Base-by-base conservation (phyloP, 2,329 filamentous ascomycete species). In the Colletotrichum cuscutae region DNA sequence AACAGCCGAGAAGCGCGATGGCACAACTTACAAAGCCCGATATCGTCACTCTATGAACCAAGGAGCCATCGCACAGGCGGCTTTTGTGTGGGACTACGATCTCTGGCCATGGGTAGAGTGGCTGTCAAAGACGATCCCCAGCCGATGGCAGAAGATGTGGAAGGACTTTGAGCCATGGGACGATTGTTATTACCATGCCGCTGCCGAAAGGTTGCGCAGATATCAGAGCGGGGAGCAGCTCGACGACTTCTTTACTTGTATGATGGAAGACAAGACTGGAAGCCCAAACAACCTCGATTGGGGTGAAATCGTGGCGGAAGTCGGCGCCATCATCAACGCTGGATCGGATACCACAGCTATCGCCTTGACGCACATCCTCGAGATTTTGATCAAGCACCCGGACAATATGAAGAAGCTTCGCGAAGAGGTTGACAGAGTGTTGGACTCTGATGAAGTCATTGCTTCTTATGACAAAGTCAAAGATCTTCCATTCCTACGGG, bases 261-360 rank as follows among this genome's bases (percentile, higher is more conserved):
- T 91, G 5, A 88, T 91, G 86, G 86, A 86, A 11, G 81, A 85
- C 62, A 84, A 65, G 67, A 59, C 57, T 22, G 84, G 80, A 15
- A 77, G 78, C 3, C 79, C 83, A 1, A 80, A 81, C 49, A 79
- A 84, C 49, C 84, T 91, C 1, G 86, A 89, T 71, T 89, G 84
- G 84, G 89, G 89, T 28, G 89, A 91, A 78, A 86, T 90, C 7
- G 84, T 89, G 0, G 88, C 89, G 15, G 89, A 91, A 76, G 81
- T 89, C 28, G 82, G 78, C 58, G 88, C 86, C 76, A 89, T 90
- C 83, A 84, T 85, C 75, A 84, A 83, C 74, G 88, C 88, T 1
- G 88, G 88, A 5, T 84, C 81, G 3, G 86, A 84, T 26, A 89
- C 87, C 0, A 89, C 87, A 1, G 78, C 79, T 15, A 82, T 82